These are phyloP conservation scores for Phyllosticta ampelicida DNA, from an alignment of 2,329 filamentous ascomycete genomes.

Conservation along the genomic window DNA sequence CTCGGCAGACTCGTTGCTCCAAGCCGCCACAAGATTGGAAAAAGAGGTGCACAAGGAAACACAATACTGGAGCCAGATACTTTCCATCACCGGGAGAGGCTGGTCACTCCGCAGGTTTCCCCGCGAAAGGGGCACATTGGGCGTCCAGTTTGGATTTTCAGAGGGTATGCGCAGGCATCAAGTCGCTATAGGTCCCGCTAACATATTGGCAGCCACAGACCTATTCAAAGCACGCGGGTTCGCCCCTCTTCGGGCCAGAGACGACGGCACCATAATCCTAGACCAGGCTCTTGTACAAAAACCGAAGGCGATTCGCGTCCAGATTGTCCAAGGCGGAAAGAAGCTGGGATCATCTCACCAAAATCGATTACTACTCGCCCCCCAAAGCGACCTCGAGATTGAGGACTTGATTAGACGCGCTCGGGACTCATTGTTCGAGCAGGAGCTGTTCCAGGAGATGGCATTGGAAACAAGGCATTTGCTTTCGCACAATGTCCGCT, in stretches of 20 bases:
- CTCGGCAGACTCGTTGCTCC: constrained; percentile 61
- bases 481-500: constrained; percentile 57
- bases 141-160: constrained; percentile 79
- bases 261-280: constrained; percentile 64
- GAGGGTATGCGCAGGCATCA: constrained; percentile 60
- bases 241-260: constrained; percentile 63
- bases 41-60: constrained; percentile 70
- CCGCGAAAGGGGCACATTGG: constrained; percentile 60
- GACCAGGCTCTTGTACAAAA: constrained; percentile 51
- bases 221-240: constrained; percentile 61
- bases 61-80: constrained; percentile 79
- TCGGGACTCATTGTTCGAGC: constrained; percentile 67
- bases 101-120: constrained; percentile 79
- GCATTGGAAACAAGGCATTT: constrained; percentile 68
- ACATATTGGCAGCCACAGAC: constrained; percentile 62
- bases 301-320: constrained; percentile 55
- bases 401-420: constrained; percentile 63
- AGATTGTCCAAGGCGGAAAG: constrained; percentile 47
- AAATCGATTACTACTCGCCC: constrained; percentile 13
- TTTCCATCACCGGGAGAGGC: constrained; percentile 69
- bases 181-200: constrained; percentile 75
- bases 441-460: constrained; percentile 86
- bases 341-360: constrained; percentile 46
- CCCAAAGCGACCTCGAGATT: constrained; percentile 26
- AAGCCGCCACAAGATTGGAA: constrained; percentile 61